These are phyloP conservation scores for Wickerhamomyces mucosus DNA, from an alignment of 805 yeast species.

Conservation along the genomic window DNA sequence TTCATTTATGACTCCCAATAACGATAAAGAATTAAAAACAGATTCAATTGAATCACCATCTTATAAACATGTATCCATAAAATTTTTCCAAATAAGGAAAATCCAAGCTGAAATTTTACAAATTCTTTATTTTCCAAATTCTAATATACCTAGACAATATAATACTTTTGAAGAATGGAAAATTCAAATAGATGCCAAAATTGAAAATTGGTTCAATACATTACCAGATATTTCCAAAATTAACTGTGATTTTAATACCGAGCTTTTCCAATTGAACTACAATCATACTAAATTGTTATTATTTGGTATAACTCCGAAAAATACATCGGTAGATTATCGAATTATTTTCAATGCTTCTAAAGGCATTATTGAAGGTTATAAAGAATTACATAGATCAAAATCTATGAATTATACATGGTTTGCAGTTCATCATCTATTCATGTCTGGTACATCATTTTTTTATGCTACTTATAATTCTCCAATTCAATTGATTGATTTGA, in stretches of 20 bases:
- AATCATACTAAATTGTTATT: conserved; percentile 63
- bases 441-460: conserved; percentile 81
- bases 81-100: conserved; percentile 60
- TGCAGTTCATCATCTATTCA: conserved; percentile 78
- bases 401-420: conserved; percentile 86
- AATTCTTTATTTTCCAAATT: conserved; percentile 55
- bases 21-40: conserved; percentile 29
- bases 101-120: conserved; percentile 73
- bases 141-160: conserved; percentile 61
- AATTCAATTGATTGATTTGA: conserved; percentile 36
- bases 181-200: conserved; percentile 33
- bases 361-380: conserved; percentile 56
- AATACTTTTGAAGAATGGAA: conserved; percentile 54
- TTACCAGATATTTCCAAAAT: conserved; percentile 40
- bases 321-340: conserved; percentile 39
- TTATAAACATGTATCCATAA: conserved; percentile 57
- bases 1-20: conserved; percentile 37
- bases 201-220: conserved; percentile 54
- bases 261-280: conserved; percentile 66
- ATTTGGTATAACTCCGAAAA: conserved; percentile 72
- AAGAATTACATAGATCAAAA: conserved; percentile 43
- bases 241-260: conserved; percentile 67
- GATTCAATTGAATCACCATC: conserved; percentile 37
- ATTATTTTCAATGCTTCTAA: conserved; percentile 55
- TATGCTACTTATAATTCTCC: conserved; percentile 66